Conservation (phyloP, 2,329 filamentous ascomycete genomes). For the Ciborinia camelliae region DNA sequence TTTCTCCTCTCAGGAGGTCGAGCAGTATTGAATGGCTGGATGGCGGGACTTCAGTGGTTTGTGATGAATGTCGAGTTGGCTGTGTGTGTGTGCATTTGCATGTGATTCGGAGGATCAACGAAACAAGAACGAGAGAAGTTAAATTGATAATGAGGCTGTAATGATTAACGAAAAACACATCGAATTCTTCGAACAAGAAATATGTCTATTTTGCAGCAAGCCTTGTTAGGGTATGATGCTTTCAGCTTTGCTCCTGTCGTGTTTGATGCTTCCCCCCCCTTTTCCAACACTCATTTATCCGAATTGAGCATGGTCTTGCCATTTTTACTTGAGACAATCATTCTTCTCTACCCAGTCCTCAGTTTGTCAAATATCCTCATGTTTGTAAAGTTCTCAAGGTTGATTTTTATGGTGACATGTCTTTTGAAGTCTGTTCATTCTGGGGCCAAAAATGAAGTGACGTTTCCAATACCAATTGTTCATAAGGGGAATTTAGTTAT, state of each 20-base stretch:
- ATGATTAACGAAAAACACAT: background rate
- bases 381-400: too few relatives aligned
- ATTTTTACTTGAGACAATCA: background rate
- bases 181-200: background rate
- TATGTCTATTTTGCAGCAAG: background rate
- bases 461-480: background rate
- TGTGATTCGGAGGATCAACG: background rate
- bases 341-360: background rate
- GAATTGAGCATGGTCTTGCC: background rate
- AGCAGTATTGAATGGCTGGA: background rate
- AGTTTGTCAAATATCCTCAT: background rate
- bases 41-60: background rate
- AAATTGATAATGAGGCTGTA: background rate
- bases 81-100: background rate
- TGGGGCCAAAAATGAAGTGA: rapidly evolving
- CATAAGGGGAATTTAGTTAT: too few relatives aligned
- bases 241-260: background rate
- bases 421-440: background rate
- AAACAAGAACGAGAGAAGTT: background rate
- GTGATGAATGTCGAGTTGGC: background rate
- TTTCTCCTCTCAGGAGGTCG: background rate
- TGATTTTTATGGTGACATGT: background rate
- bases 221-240: background rate
- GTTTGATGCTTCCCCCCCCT: background rate
- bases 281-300: background rate